phyloP scores from a whole-genome alignment of 2,329 filamentous ascomycete species.

The Pyricularia pennisetigena region DNA sequence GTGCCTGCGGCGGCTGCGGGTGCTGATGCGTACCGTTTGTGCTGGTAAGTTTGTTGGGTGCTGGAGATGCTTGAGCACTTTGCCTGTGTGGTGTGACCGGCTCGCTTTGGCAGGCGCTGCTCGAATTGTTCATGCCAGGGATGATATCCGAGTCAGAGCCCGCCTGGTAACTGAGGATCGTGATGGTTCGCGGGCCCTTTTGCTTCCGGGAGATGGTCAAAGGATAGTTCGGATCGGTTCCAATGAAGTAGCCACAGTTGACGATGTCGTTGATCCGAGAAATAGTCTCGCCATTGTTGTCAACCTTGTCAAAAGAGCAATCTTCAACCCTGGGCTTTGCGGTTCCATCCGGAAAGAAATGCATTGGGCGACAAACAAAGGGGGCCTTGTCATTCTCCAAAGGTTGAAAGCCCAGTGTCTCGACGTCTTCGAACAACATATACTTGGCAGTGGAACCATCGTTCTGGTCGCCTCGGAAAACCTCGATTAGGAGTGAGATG shows the following conservation, averaged over 20 bases:
- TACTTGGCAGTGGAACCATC: slow-evolving; percentile 32
- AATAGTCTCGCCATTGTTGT: slow-evolving; percentile 9
- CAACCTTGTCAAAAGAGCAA: slow-evolving; percentile 7
- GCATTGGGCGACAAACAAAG: slow-evolving; percentile 20
- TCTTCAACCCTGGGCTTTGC: slow-evolving; percentile 12
- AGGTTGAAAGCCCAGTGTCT: slow-evolving; percentile 32
- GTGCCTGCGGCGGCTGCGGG: not conserved
- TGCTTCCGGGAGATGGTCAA: slow-evolving; percentile 6
- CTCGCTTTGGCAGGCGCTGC: not conserved
- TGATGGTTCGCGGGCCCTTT: slow-evolving; percentile 7
- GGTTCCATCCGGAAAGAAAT: slow-evolving; percentile 21
- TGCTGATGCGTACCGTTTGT: not conserved
- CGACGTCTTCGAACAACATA: slow-evolving; percentile 40
- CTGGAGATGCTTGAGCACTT: not conserved
- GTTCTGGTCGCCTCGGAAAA: slow-evolving; percentile 23
- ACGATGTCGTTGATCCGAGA: slow-evolving; percentile 13
- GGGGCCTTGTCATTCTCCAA: slow-evolving; percentile 15
- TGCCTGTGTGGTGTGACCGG: not conserved
- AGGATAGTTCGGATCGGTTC: slow-evolving; percentile 9
- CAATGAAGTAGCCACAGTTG: slow-evolving; percentile 11
- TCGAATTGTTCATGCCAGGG: not conserved
- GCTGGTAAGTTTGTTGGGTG: not conserved
- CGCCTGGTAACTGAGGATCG: slow-evolving; percentile 7
- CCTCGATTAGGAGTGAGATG: slow-evolving; percentile 37
- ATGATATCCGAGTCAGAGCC: not conserved